Base-by-base conservation (phyloP, 768 basidiomycete species). In the Amanita pallidorosea region DNA sequence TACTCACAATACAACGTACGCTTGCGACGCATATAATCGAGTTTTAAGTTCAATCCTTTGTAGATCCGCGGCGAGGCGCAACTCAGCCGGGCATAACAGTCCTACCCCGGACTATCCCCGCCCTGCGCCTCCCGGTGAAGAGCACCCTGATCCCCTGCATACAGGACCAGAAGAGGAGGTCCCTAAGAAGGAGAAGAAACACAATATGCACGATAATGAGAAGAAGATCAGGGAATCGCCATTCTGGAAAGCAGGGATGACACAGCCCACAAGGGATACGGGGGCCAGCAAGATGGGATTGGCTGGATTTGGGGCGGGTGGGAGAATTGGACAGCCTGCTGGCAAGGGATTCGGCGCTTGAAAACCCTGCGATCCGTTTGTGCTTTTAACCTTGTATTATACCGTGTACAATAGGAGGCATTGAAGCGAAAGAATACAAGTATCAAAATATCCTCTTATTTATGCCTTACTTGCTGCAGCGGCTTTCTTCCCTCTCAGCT, bases 401-500 rank as follows among this genome's bases (percentile, higher is more conserved):
- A 44, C 22, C 33, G 18, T 42, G 29, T 44, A 36, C 17, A 35
- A n/a, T 33, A 27, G 41, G 20, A 9, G 27, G 15, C 44, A n/a
- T 42, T 37, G 48, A 59, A 55, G 48, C 47, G 37, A 62, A 60
- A 63, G 57, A 56, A 58, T 60, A 54, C 54, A 58, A 53, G 53
- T 55, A 60, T 54, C 51, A 7, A 56, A 60, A 56, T 61, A 36
- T 52, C 57, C 43, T 56, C 56, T 23, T 59, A 45, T 20, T 23
- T 59, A 45, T 20, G 57, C 61, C 56, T 65, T 61, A 15, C 70
- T 73, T 11, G 31, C 49, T 13, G 43, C 18, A 11, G 41, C 34
- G 3, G 23, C 36, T 69, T 85, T 88, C 74, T 80, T 83, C 51
- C 87, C 85, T 60, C 88, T 75, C 54, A 70, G 55, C 71, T 88